Conservation (phyloP, 2,329 filamentous ascomycete species). For the Sporothrix pseudoabietina region DNA sequence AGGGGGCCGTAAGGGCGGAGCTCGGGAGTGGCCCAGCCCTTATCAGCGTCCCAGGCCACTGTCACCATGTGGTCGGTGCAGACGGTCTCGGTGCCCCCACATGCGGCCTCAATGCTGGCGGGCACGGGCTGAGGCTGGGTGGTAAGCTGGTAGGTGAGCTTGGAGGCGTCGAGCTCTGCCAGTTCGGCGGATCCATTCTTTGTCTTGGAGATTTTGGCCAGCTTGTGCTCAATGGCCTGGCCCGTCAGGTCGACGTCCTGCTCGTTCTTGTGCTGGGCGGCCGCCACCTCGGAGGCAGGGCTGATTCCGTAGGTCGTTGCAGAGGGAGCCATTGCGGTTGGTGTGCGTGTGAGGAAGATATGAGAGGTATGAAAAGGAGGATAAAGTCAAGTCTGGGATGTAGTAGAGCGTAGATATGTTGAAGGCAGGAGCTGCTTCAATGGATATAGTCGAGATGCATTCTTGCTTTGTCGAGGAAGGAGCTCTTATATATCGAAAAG, state of each 20-base stretch:
- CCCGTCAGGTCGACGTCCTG: slow-evolving; percentile 57
- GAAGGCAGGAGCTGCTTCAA: background rate
- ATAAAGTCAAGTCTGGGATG: background rate
- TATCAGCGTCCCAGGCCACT: slow-evolving; percentile 63
- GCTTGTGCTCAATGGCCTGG: slow-evolving; percentile 55
- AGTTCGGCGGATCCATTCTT: slow-evolving; percentile 42
- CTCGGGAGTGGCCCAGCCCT: slow-evolving; percentile 73
- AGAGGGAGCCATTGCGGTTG: slow-evolving; percentile 39
- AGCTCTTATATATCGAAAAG: slow-evolving; percentile 12
- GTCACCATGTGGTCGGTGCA: slow-evolving; percentile 90
- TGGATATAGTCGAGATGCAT: background rate
- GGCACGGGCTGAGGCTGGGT: slow-evolving; percentile 56
- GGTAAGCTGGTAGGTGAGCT: slow-evolving; percentile 59
- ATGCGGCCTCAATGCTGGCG: slow-evolving; percentile 49
- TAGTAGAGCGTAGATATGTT: background rate
- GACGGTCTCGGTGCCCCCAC: slow-evolving; percentile 54
- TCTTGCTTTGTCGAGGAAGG: background rate
- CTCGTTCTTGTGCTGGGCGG: slow-evolving; percentile 42
- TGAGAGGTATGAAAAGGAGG: background rate
- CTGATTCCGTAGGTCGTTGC: slow-evolving; percentile 20
- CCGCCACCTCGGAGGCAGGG: slow-evolving; percentile 19
- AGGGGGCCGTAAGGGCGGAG: slow-evolving; percentile 78
- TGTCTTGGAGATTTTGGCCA: slow-evolving; percentile 40
- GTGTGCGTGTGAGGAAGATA: background rate
- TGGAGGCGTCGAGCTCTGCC: slow-evolving; percentile 62